Base-by-base conservation (phyloP, 345 rosid species). In the Eutrema yunnanense region DNA sequence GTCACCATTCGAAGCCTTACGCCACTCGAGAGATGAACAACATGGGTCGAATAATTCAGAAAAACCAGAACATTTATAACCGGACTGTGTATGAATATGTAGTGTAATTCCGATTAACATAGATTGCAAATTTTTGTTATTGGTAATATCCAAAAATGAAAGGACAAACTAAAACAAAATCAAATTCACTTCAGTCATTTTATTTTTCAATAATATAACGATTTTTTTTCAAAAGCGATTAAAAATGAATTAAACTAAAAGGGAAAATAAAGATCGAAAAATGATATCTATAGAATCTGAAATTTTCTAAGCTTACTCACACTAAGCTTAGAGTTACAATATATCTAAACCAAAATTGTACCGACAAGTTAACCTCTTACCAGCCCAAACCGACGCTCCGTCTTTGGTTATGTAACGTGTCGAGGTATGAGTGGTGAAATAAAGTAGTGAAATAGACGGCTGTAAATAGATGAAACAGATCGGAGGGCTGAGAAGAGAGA, bases 401-500 rank as follows among this genome's bases (percentile, higher is more conserved):
- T 19, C 12, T 37, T 7, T 3, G 26, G 26, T 41, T 8, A 11
- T 56, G 16, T 16, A 19, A 66, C 67, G 72, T 73, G 66, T 56
- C 51, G 41, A 27, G 6, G 1, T 4, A 40, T 11, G 8, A 74
- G 11, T 74, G 54, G 73, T 9, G 4, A 4, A 6, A 50, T 22
- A 32, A 50, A 58, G 73, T 13, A 58, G 48, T 42, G 69, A 51
- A 60, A 52, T 68, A 16, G 69, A 75, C 79, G 73, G 56, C 50
- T 38, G 59, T 32, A 29, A 49, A 53, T 12, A 34, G 56, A 33
- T 59, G 40, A 69, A 46, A 40, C 2, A 11, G 5, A 74, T 67
- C 68, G 62, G 47, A 67, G 22, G 73, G 78, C 51, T 65, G 19
- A 65, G 43, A 50, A 41, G 54, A 34, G 14, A 46, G 8, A 9